phyloP scores from a whole-genome alignment of 2,329 filamentous ascomycete species.

The Aspergillus chevalieri region DNA sequence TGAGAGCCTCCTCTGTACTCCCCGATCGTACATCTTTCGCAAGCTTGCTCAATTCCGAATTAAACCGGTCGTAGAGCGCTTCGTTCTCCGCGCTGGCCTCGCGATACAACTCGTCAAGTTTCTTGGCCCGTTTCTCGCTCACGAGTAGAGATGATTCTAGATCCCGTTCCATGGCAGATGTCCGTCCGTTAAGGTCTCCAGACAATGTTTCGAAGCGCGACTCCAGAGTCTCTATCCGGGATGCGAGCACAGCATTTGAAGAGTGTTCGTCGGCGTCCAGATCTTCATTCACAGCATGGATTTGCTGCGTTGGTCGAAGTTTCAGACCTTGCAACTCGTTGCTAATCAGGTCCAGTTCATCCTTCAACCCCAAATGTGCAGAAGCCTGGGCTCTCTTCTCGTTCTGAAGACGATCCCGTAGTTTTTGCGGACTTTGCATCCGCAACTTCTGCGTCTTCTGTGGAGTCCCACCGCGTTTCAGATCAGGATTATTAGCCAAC shows the following conservation, averaged over 20 bases:
- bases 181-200: constrained; percentile 54
- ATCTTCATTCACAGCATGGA: constrained; percentile 26
- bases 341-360: constrained; percentile 72
- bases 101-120: constrained; percentile 82
- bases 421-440: constrained; percentile 59
- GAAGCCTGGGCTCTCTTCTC: constrained; percentile 70
- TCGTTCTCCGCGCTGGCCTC: constrained; percentile 88
- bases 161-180: constrained; percentile 62
- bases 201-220: constrained; percentile 57
- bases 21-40: constrained; percentile 68
- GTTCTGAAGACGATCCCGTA: constrained; percentile 74
- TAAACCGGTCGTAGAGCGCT: constrained; percentile 84
- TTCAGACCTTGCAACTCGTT: constrained; percentile 62
- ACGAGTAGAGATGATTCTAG: constrained; percentile 66
- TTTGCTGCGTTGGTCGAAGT: constrained; percentile 25
- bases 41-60: constrained; percentile 80
- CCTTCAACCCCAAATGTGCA: constrained; percentile 62
- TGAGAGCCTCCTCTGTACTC: constrained; percentile 72
- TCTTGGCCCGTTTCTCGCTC: constrained; percentile 70
- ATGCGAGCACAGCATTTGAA: constrained; percentile 22
- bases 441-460: constrained; percentile 66
- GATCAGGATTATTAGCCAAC: constrained; percentile 26
- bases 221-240: constrained; percentile 62
- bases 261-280: constrained; percentile 10
- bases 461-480: constrained; percentile 39